Evolutionary conservation across 164 flowering plant species (phyloP).

Genomic region (Echeveria elegans): DNA sequence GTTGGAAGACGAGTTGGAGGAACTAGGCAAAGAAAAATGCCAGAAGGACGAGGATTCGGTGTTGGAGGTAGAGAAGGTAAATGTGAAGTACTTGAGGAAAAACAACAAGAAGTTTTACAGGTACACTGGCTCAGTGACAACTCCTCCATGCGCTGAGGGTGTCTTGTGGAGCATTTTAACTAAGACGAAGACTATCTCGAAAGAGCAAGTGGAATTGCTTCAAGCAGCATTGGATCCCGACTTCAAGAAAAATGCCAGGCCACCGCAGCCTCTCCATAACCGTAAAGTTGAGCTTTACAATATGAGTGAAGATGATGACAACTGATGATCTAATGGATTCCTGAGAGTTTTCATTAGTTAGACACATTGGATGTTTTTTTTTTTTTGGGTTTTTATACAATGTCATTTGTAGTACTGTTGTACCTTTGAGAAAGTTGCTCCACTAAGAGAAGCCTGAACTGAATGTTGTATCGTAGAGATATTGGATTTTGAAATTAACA

Average conservation of each 20-base stretch:
- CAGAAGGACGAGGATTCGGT: constrained; percentile 18
- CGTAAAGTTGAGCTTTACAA: constrained; percentile 36
- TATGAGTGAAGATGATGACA: constrained; percentile 11
- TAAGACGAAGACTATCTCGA: constrained; percentile 44
- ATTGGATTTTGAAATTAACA: too few relatives aligned
- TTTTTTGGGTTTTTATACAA: too few relatives aligned
- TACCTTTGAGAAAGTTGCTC: too few relatives aligned
- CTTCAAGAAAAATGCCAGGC: constrained; percentile 50
- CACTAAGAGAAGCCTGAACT: too few relatives aligned
- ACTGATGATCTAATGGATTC: too few relatives aligned
- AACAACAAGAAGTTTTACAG: constrained; percentile 38
- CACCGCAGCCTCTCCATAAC: constrained; percentile 52
- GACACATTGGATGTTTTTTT: too few relatives aligned
- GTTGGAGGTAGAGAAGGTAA: constrained; percentile 20
- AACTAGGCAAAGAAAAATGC: constrained; percentile 21
- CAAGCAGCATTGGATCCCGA: constrained; percentile 33
- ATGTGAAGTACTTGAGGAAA: constrained; percentile 18
- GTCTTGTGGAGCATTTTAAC: constrained; percentile 49
- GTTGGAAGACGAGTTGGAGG: constrained; percentile 18
- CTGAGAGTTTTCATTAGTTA: too few relatives aligned
- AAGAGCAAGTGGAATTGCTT: constrained; percentile 39
- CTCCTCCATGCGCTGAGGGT: constrained; percentile 47
- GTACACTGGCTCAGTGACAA: constrained; percentile 32
- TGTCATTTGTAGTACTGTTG: too few relatives aligned
- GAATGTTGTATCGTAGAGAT: too few relatives aligned